Evolutionary conservation across 805 yeast genomes (phyloP).

Genomic region (Scheffersomyces amazonensis): DNA sequence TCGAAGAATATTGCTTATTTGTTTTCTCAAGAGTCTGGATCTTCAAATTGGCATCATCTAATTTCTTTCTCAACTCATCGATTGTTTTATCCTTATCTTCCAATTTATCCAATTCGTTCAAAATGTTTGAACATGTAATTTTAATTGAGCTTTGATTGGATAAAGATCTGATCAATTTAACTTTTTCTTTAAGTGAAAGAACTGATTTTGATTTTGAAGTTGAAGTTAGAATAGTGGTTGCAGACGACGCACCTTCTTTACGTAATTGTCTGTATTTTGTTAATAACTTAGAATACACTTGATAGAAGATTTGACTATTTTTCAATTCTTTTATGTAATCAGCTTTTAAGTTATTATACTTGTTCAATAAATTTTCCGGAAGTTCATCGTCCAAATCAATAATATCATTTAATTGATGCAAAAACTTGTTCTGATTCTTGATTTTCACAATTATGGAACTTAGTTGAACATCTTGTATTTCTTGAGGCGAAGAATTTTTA

Average conservation of each 20-base stretch:
- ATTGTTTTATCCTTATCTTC: neutral
- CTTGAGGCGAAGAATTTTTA: neutral
- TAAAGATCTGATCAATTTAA: constrained; percentile 18
- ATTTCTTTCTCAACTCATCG: neutral
- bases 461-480: neutral
- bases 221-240: constrained; percentile 1
- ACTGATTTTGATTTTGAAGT: constrained; percentile 6
- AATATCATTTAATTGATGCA: constrained; percentile 19
- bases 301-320: constrained; percentile 23
- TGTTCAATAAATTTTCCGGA: constrained; percentile 8
- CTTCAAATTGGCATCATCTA: neutral
- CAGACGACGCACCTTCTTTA: neutral
- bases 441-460: constrained; percentile 2
- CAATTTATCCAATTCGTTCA: constrained; percentile 11
- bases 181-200: constrained; percentile 12
- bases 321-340: constrained; percentile 27
- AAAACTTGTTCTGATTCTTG: constrained; percentile 9
- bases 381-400: constrained; percentile 14
- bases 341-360: constrained; percentile 19
- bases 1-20: too few species aligned
- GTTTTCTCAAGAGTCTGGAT: neutral
- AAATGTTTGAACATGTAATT: constrained; percentile 18
- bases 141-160: constrained; percentile 17
- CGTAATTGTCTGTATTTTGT: constrained; percentile 23
- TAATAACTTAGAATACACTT: constrained; percentile 27